These are phyloP conservation scores for Zoysia matrella DNA, from an alignment of 202 grass and related monocot genomes.

Conservation along the genomic window DNA sequence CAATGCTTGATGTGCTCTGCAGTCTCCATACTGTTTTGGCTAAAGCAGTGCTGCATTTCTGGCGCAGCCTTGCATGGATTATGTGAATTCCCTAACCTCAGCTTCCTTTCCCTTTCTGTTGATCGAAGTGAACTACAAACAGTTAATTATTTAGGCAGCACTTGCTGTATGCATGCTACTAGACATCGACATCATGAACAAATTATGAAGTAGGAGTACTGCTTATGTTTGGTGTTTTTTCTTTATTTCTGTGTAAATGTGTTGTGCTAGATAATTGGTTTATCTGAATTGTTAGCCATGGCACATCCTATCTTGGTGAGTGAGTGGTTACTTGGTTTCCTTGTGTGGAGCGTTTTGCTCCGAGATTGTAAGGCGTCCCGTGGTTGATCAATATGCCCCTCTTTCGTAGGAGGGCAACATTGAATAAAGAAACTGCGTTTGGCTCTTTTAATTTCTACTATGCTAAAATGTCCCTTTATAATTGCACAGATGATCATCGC, in stretches of 20 bases:
- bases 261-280: neutral
- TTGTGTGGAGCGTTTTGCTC: neutral
- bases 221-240: conserved; percentile 1
- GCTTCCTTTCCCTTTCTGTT: conserved; percentile 14
- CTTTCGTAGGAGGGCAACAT: neutral
- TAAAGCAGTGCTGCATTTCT: conserved; percentile 44
- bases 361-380: neutral
- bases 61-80: conserved; percentile 56
- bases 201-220: conserved; percentile 4
- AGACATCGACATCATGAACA: conserved; percentile 26
- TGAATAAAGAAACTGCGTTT: neutral
- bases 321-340: neutral
- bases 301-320: neutral
- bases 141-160: neutral
- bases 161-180: conserved; percentile 11
- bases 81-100: conserved; percentile 34
- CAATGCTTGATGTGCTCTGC: conserved; percentile 27
- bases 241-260: neutral
- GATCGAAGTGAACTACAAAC: too few relatives aligned
- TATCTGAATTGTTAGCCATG: conserved; percentile 11
- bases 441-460: neutral
- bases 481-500: neutral
- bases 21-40: conserved; percentile 30
- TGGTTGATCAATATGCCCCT: neutral
- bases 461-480: neutral